Evolutionary conservation across 306 rosid species (phyloP).

Genomic region (Rosa multiflora): DNA sequence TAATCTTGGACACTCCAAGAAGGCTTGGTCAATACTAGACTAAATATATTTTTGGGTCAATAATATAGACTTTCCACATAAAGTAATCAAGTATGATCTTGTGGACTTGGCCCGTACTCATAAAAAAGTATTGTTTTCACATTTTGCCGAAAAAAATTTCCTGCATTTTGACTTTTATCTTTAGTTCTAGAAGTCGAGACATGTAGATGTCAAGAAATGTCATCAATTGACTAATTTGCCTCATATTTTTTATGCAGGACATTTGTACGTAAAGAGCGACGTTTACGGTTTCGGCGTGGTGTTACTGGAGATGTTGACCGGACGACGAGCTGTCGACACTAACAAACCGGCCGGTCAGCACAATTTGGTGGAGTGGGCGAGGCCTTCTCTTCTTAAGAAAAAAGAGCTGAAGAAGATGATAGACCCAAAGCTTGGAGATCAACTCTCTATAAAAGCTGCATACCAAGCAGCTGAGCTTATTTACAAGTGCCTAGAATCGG

Average conservation of each 20-base stretch:
- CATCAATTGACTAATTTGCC: background rate
- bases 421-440: constrained; percentile 44
- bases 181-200: background rate
- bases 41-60: background rate
- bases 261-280: constrained; percentile 76
- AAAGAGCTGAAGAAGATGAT: constrained; percentile 47
- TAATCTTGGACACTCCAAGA: background rate
- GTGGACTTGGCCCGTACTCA: background rate
- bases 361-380: constrained; percentile 45
- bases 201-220: background rate
- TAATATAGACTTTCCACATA: background rate
- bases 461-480: constrained; percentile 43
- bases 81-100: background rate
- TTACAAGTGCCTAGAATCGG: constrained; percentile 49
- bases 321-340: constrained; percentile 50
- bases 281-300: constrained; percentile 93
- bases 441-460: constrained; percentile 44
- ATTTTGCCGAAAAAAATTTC: background rate
- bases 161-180: background rate
- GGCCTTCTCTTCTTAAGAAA: constrained; percentile 33
- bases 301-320: constrained; percentile 71
- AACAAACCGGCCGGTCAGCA: constrained; percentile 31
- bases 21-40: background rate
- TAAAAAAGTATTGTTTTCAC: background rate
- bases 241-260: constrained; percentile 42